A percentile compares a stretch with the other conserved stretches of the same genome.
Evolutionary conservation across 768 basidiomycete genomes (phyloP).

Genomic region (Macrolepiota albuminosa): DNA sequence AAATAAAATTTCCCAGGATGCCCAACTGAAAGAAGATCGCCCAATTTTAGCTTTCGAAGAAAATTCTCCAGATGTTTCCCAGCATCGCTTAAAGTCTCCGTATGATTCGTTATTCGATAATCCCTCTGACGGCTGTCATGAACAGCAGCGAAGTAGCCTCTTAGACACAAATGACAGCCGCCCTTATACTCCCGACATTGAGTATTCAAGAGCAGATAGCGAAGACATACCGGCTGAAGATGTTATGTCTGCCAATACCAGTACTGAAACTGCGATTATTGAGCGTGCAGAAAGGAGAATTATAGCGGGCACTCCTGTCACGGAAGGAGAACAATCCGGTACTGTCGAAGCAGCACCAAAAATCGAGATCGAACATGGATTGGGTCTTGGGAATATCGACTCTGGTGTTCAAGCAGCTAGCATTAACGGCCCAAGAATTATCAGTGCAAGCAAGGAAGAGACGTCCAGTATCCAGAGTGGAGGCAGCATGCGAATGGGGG

Average conservation of each 20-base stretch:
- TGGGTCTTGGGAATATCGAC: constrained; percentile 23
- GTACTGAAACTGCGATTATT: constrained; percentile 47
- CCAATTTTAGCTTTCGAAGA: background rate
- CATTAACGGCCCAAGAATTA: constrained; percentile 1
- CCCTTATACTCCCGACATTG: background rate
- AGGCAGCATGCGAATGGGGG: constrained; percentile 32
- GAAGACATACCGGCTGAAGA: constrained; percentile 24
- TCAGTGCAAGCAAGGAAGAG: constrained; percentile 1
- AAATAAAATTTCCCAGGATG: background rate
- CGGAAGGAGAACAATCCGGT: constrained; percentile 29
- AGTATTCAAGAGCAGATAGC: background rate
- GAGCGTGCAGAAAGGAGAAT: constrained; percentile 40
- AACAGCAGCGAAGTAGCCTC: background rate
- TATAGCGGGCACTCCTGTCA: constrained; percentile 16
- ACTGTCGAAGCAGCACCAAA: constrained; percentile 20
- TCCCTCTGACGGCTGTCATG: background rate
- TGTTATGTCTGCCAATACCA: constrained; percentile 36
- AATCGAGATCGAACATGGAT: constrained; percentile 37
- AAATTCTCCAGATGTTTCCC: background rate
- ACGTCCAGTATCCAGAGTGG: constrained; percentile 23
- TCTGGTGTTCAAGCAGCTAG: background rate
- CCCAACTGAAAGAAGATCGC: background rate
- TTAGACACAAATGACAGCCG: constrained; percentile 8
- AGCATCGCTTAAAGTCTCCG: background rate
- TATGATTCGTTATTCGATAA: background rate